Evolutionary conservation across 768 basidiomycete genomes (phyloP).

Genomic region (Russula foetens): DNA sequence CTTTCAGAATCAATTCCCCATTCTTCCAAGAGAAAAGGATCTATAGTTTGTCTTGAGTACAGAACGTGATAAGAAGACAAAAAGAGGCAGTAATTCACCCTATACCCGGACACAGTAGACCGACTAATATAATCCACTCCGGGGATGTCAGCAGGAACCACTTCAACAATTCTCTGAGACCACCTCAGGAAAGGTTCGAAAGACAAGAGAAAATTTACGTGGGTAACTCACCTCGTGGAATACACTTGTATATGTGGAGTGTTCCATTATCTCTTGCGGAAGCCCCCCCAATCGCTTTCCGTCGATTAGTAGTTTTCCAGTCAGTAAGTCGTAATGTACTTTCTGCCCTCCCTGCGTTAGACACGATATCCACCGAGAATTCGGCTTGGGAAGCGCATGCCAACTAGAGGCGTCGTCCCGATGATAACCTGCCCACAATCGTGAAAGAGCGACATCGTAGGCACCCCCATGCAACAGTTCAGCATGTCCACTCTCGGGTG

Average conservation of each 20-base stretch:
- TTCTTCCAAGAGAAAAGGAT: neutral
- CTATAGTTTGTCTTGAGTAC: neutral
- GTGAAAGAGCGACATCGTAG: neutral
- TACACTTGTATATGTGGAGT: neutral
- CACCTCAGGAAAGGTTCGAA: neutral
- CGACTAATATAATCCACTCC: constrained; percentile 2
- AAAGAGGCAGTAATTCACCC: neutral
- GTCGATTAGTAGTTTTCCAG: neutral
- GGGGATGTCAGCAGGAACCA: neutral
- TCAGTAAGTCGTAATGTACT: neutral
- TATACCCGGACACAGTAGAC: neutral
- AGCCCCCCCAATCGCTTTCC: neutral
- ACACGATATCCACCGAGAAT: constrained; percentile 9
- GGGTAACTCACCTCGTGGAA: neutral
- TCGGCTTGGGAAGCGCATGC: neutral
- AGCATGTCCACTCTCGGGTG: neutral
- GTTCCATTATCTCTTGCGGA: neutral
- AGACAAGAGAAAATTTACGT: neutral
- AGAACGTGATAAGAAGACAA: neutral
- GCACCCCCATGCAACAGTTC: neutral
- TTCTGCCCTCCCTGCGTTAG: neutral
- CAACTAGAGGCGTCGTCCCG: neutral
- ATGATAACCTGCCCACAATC: neutral
- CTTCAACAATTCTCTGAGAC: neutral
- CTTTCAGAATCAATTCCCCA: neutral